Evolutionary conservation across 768 basidiomycete species (phyloP), one percentile per base, ranked within the genome.

Genomic region (Boletellus sp.): DNA sequence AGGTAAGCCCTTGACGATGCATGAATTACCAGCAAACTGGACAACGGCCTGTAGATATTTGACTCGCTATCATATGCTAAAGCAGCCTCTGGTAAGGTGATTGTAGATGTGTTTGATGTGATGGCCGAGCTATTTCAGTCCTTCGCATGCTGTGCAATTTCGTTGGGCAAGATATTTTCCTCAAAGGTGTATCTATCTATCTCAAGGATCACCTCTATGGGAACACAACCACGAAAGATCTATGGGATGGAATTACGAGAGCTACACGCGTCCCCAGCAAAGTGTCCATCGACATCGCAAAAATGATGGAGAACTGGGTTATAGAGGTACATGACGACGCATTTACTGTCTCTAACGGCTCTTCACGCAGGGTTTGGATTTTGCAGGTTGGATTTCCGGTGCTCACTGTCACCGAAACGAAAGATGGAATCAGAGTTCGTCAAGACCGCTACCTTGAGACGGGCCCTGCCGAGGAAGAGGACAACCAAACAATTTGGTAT

Each of bases 361-460:
- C 33, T 13, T 35, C 26, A 53, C 12, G 9, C 12, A 37, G 28
- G 50, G 38, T 19, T 7, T 28, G 36, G 16, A n/a, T 20, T 31
- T 32, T 48, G 40, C 42, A 78, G 78, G 75, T 81, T 50, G 96
- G 96, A 15, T 97, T 86, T 74, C 96, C 96, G 1, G 84, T 98
- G 22, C 66, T 98, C 48, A 87, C 83, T 28, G 90, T 98, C 39
- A 86, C 81, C 2, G 94, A 97, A 69, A 78, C 75, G 12, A 66
- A 74, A 1, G 79, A 77, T 38, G 85, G 85, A 10, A 83, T 99
- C 58, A 77, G 74, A 48, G 76, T 98, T 47, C 81, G 84, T 31
- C 96, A 98, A 70, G 90, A 96, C 64, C 79, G 96, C 17, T 98
- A 96, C 78, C 73, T 98, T 41, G 87, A 90, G 63, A 88, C 85